Percentiles rank a stretch among this genome's conserved stretches.
Evolutionary conservation across 768 basidiomycete species (phyloP).

Genomic region (Lactifluus piperatus): DNA sequence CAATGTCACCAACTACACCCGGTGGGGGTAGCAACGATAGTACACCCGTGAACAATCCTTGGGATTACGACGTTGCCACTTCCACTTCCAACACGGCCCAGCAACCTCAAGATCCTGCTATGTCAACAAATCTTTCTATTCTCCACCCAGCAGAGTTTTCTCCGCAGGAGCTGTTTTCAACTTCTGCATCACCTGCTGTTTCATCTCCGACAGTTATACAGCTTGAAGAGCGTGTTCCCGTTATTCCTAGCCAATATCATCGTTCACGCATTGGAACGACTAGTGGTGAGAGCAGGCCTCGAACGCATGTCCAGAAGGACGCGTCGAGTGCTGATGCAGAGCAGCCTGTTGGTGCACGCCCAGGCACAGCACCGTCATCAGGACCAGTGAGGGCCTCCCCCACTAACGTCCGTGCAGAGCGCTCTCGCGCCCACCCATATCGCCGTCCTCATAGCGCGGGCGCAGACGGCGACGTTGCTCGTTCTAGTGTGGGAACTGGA

Average conservation of each 20-base stretch:
- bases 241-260: conserved; percentile 19
- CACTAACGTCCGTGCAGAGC: conserved; percentile 11
- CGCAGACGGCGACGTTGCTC: background rate
- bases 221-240: conserved; percentile 20
- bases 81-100: conserved; percentile 1
- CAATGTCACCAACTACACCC: conserved; percentile 17
- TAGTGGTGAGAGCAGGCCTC: conserved; percentile 16
- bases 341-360: conserved; percentile 7
- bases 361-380: conserved; percentile 3
- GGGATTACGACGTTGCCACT: conserved; percentile 17
- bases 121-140: conserved; percentile 8
- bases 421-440: conserved; percentile 19
- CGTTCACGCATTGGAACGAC: conserved; percentile 12
- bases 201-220: conserved; percentile 17
- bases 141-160: conserved; percentile 18
- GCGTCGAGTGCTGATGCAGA: conserved; percentile 7
- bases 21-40: conserved; percentile 17
- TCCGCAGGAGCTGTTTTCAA: conserved; percentile 11
- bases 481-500: background rate
- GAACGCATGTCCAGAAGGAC: conserved; percentile 13
- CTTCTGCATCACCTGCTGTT: conserved; percentile 3
- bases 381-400: conserved; percentile 11
- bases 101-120: conserved; percentile 9
- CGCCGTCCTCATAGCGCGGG: conserved; percentile 17
- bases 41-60: conserved; percentile 18